Evolutionary conservation across 805 yeast species (phyloP), one percentile per base, ranked within the genome.

Genomic region (Lachancea sp.): DNA sequence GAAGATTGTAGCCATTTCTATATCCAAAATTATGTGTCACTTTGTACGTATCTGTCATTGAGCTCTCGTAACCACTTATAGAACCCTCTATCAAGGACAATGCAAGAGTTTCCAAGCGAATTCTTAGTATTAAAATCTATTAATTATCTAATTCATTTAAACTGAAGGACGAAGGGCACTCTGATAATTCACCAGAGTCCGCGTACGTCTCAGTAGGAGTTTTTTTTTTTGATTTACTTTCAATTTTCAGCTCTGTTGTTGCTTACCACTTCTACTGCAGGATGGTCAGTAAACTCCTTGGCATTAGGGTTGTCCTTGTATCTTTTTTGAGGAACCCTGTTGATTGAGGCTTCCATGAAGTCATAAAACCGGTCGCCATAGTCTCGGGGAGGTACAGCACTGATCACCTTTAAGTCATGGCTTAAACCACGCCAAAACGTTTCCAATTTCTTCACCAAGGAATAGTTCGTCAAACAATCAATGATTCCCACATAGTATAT

Each of bases 401-500:
- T 85, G 2, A 95, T 81, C 2, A 82, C 75, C 36, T 73, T 74
- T 45, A 90, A 69, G 33, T 80, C 74, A 58, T 87, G 85, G 31
- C 77, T 75, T 20, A 93, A 55, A 13, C 85, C 74, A 61, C 95
- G 77, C 81, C 89, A 84, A 50, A 86, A 77, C 0, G 98, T 91
- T 60, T 93, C 99, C 38, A 89, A 62, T 51, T 77, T 75, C 62
- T 93, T 93, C 52, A 79, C 68, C 18, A 82, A 64, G 0, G 85
- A 79, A 56, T 87, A 87, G 51, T 79, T 78, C 0, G 99, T 93
- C 53, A 93, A 70, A 65, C 96, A 91, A 60, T 93, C 99, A 51
- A 93, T 93, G 32, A 93, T 82, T 8, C 99, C 99, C 55, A 93
- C 68, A 58, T 90, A 93, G 66, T 93, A 93, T 7, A 91, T 77